Evolutionary conservation across 106 monocot species (phyloP).

Genomic region (Allium fistulosum): DNA sequence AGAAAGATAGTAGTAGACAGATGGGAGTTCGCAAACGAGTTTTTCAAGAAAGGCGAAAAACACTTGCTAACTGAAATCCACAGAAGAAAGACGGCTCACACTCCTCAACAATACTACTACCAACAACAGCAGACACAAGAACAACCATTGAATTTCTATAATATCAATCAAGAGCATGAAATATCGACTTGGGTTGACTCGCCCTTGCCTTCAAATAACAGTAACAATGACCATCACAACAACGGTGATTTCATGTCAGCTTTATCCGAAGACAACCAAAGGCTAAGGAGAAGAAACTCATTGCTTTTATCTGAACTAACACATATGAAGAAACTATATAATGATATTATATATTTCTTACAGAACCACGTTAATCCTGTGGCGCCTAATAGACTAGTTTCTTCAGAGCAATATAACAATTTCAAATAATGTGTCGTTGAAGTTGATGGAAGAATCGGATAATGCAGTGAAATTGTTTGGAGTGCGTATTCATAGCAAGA

Average conservation of each 20-base stretch:
- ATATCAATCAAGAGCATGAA: slow-evolving; percentile 1
- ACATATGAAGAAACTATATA: slow-evolving; percentile 70
- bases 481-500: slow-evolving; percentile 20
- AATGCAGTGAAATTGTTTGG: slow-evolving; percentile 17
- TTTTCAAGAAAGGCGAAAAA: slow-evolving; percentile 76
- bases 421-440: slow-evolving; percentile 1
- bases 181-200: slow-evolving; percentile 6
- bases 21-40: slow-evolving; percentile 96
- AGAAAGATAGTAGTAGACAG: slow-evolving; percentile 86
- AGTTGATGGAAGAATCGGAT: slow-evolving; percentile 8
- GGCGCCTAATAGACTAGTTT: not conserved
- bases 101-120: slow-evolving; percentile 4
- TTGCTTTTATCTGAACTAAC: slow-evolving; percentile 47
- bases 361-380: slow-evolving; percentile 40
- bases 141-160: slow-evolving; percentile 4
- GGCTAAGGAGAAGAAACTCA: slow-evolving; percentile 50
- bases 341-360: slow-evolving; percentile 53
- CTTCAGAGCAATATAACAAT: not conserved
- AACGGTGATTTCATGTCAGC: slow-evolving; percentile 29
- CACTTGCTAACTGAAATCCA: slow-evolving; percentile 71
- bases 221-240: not conserved
- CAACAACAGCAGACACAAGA: slow-evolving; percentile 2
- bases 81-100: slow-evolving; percentile 44
- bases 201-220: not conserved
- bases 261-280: slow-evolving; percentile 54